Percentiles rank a stretch among this genome's conserved stretches.
Evolutionary conservation across 179 eudicot species (phyloP).

Genomic region (Drosera spatulata): DNA sequence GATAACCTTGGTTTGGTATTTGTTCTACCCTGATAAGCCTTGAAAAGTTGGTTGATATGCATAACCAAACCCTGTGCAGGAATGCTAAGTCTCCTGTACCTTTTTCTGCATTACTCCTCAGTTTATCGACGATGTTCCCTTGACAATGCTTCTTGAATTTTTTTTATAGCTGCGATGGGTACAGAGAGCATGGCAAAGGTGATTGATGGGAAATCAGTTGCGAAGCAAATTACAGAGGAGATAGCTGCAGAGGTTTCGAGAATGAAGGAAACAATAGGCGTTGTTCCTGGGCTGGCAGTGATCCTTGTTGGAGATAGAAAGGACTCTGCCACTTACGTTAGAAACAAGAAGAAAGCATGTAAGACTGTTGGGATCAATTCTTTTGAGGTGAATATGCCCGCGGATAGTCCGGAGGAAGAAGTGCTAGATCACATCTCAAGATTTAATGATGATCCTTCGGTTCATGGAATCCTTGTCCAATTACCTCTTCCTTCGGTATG

Average conservation of each 20-base stretch:
- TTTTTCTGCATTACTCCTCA: too few relatives aligned
- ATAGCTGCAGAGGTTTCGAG: conserved; percentile 55
- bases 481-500: conserved; percentile 86
- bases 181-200: conserved; percentile 48
- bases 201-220: conserved; percentile 70
- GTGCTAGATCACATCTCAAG: conserved; percentile 51
- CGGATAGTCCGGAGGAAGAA: conserved; percentile 58
- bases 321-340: conserved; percentile 91
- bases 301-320: conserved; percentile 81
- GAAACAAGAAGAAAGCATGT: conserved; percentile 90
- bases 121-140: background rate
- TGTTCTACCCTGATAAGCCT: too few relatives aligned
- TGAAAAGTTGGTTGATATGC: too few relatives aligned
- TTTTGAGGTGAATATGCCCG: conserved; percentile 63
- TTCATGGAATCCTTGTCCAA: conserved; percentile 92
- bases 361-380: conserved; percentile 80
- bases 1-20: too few relatives aligned
- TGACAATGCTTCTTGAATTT: background rate
- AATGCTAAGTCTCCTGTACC: background rate
- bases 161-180: conserved; percentile 38
- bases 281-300: conserved; percentile 90
- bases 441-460: conserved; percentile 74
- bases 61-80: background rate
- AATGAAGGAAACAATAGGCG: conserved; percentile 68
- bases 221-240: conserved; percentile 74